Evolutionary conservation across 192 early-diverging fungal genomes (phyloP).

Genomic region (Gaertneriomyces semiglobifer): DNA sequence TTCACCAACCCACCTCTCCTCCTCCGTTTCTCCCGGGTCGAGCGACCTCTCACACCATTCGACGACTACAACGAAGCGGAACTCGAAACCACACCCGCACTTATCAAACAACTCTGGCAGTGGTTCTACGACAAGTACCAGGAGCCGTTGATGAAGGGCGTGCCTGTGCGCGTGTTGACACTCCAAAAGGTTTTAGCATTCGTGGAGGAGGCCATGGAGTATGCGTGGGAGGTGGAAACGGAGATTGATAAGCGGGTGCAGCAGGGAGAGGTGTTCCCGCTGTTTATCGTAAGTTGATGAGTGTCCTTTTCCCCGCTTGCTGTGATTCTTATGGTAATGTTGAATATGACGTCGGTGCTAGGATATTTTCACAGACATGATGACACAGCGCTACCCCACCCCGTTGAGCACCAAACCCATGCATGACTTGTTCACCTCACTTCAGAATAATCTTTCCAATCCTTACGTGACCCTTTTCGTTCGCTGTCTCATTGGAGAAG

Average conservation of each 20-base stretch:
- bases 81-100: no score
- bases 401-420: conserved; percentile 42
- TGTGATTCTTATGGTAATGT: no score
- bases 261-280: no score
- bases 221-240: conserved; percentile 36
- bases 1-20: conserved; percentile 38
- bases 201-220: conserved; percentile 48
- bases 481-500: conserved; percentile 40
- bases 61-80: background rate
- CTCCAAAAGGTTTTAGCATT: conserved; percentile 33
- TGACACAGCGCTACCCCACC: conserved; percentile 44
- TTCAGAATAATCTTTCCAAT: conserved; percentile 12
- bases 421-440: conserved; percentile 47
- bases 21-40: conserved; percentile 9
- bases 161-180: conserved; percentile 29
- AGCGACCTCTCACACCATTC: no score
- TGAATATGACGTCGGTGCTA: conserved; percentile 1
- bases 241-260: conserved; percentile 8
- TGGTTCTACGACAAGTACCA: conserved; percentile 41
- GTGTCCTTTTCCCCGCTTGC: no score
- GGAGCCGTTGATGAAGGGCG: conserved; percentile 8
- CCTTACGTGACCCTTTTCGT: conserved; percentile 39
- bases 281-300: no score
- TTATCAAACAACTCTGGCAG: conserved; percentile 20
- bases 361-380: conserved; percentile 49